Conservation (phyloP, 805 yeast species). For the Candida cerambycidarum region DNA sequence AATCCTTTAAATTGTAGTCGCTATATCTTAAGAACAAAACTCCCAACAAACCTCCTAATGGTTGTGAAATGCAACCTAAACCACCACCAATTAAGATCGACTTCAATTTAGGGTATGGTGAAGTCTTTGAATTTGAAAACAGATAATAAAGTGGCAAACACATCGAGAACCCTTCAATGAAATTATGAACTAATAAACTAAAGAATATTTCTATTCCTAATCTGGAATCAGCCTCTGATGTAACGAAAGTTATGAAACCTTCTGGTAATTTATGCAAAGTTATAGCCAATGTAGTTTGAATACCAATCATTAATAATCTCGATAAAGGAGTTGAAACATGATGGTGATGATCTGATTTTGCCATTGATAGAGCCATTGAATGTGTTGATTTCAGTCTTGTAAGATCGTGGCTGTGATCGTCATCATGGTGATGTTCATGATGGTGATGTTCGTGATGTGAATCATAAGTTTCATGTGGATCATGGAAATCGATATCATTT, state of each 20-base stretch:
- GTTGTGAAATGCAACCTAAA: conserved; percentile 84
- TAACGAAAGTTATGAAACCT: conserved; percentile 86
- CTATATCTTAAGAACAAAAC: conserved; percentile 43
- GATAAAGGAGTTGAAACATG: conserved; percentile 76
- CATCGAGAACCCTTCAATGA: conserved; percentile 93
- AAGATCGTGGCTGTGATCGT: conserved; percentile 17
- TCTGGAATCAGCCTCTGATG: conserved; percentile 59
- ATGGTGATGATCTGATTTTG: conserved; percentile 63
- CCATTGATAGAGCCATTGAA: neutral
- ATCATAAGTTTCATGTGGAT: conserved; percentile 1
- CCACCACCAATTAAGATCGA: conserved; percentile 67
- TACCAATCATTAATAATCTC: conserved; percentile 77
- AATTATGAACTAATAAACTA: conserved; percentile 84
- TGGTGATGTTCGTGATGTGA: conserved; percentile 1
- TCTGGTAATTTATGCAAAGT: conserved; percentile 92
- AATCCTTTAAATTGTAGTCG: conserved; percentile 32
- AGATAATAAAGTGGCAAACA: conserved; percentile 86
- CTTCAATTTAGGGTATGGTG: conserved; percentile 41
- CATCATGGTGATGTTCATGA: too few relatives aligned
- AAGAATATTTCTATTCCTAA: conserved; percentile 80
- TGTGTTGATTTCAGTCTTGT: conserved; percentile 20
- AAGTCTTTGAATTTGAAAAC: conserved; percentile 40
- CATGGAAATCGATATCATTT: neutral
- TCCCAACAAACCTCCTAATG: conserved; percentile 82
- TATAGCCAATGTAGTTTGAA: conserved; percentile 87